These are phyloP conservation scores for Trichoderma cornu-damae DNA, from an alignment of 2,329 filamentous ascomycete species.

Conservation along the genomic window DNA sequence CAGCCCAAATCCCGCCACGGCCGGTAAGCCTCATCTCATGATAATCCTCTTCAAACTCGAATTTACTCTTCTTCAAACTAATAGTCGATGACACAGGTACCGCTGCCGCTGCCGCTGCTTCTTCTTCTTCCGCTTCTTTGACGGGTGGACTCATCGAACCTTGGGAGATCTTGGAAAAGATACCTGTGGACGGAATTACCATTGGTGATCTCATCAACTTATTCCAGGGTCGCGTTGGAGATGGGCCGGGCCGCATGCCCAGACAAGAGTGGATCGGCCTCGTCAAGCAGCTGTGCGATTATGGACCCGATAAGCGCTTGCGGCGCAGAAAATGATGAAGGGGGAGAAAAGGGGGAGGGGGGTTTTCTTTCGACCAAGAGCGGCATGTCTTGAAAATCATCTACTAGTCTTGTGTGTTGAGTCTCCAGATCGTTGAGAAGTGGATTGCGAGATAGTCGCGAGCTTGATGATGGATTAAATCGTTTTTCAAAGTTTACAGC, in stretches of 20 bases:
- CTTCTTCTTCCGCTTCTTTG: slow-evolving; percentile 34
- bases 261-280: slow-evolving; percentile 54
- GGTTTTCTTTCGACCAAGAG: not conserved
- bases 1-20: slow-evolving; percentile 49
- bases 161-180: slow-evolving; percentile 50
- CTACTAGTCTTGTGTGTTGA: too few species aligned
- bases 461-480: not conserved
- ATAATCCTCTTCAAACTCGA: not conserved
- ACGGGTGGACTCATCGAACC: slow-evolving; percentile 37
- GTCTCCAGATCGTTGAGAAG: not conserved
- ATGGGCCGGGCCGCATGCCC: slow-evolving; percentile 46
- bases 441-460: not conserved
- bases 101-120: slow-evolving; percentile 31
- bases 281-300: slow-evolving; percentile 52
- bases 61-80: not conserved
- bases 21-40: slow-evolving; percentile 31
- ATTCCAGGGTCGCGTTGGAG: slow-evolving; percentile 51
- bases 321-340: slow-evolving; percentile 35
- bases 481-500: not conserved
- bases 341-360: slow-evolving; percentile 24
- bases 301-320: slow-evolving; percentile 50
- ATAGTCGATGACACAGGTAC: slow-evolving; percentile 23
- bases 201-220: slow-evolving; percentile 50
- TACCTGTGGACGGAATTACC: slow-evolving; percentile 51
- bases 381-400: not conserved